Base-by-base conservation (phyloP, 345 rosid species). In the Salix caprea region DNA sequence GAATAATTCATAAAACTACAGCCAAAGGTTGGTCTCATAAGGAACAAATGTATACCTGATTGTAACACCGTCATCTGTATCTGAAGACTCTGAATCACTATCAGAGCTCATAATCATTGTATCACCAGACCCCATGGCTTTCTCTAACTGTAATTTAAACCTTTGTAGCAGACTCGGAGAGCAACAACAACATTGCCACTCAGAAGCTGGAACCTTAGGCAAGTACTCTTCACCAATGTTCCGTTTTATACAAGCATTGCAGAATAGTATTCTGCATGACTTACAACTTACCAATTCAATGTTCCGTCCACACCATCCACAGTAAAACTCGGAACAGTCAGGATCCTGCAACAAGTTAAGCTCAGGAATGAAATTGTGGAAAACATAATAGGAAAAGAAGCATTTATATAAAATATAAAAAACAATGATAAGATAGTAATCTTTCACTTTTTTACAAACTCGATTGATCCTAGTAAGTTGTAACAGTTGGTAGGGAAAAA, bases 111-210 rank as follows among this genome's bases (percentile, higher is more conserved):
- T 86, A 72, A 76, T 81, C 24, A 58, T 66, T 28, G 74, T 18
- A 67, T 83, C 87, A 71, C 65, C 85, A 74, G 83, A 85, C 40
- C 77, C 88, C 83, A 90, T 67, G 67, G 98, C 99, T 84, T 85
- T 89, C 87, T 88, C 94, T 80, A 93, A 72, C 72, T 92, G 92
- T 73, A 77, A 77, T 12, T 89, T 90, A 85, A 96, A 80, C 79
- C 79, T 86, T 79, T 85, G 86, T 84, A 96, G 74, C 76, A 89
- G 88, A 81, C 82, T 91, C 34, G 99, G 97, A 82, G 79, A 86
- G 87, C 99, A 96, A 79, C 87, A 80, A 75, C 94, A 94, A 81
- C 99, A 94, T 76, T 86, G 84, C 99, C 98, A 96, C 50, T 91
- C 89, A 73, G 90, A 88, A 80, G 86, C 82, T 80, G 82, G 92